Base-by-base conservation (phyloP, 208 protist genomes). In the Endotrypanum monterogeii region DNA sequence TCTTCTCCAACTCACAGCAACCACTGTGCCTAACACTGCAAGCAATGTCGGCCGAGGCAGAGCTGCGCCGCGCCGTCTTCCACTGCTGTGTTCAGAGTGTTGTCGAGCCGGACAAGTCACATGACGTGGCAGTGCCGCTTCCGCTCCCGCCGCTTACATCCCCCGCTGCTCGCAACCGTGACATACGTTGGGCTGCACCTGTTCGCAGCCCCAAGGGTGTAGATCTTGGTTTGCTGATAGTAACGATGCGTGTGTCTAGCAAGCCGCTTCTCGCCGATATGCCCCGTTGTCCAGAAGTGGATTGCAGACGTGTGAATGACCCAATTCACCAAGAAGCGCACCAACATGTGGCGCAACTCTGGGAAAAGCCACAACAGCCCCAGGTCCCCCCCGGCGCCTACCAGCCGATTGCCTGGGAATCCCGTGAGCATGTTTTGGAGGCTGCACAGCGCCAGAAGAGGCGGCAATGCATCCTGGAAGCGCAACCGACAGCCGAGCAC, bases 331-430 rank as follows among this genome's bases (percentile, higher is more conserved):
- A 95, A 78, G 87, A 90, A 65, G 74, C 83, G 68, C 86, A 73
- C 58, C 71, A 91, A 5, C 90, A 95, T 70, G 83, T 88, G n/a
- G 89, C 83, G n/a, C 76, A 83, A 75, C 88, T 89, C 50, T 91
- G 75, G 73, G 83, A 67, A 18, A 72, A 67, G 61, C 4, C 65
- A 20, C 65, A 58, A 77, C 74, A 37, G 41, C 92, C 92, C n/a
- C 73, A 90, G 30, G 78, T 73, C 0, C 88, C 89, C 18, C 75
- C 76, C 25, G 85, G 86, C 3, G 89, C 89, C 14, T 97, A 95
- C 54, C 84, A 90, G 77, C 85, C 89, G 8, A 82, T 95, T 7
- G 80, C 85, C 18, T 97, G 93, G 90, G 90, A 95, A 76, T 89
- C 86, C 0, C 82, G 79, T 37, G 56, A 71, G 58, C 93, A 97